Evolutionary conservation across 371 early-diverging fungal genomes (phyloP), one percentile per base, ranked within the genome.

Genomic region (Actinomortierella ambigua): DNA sequence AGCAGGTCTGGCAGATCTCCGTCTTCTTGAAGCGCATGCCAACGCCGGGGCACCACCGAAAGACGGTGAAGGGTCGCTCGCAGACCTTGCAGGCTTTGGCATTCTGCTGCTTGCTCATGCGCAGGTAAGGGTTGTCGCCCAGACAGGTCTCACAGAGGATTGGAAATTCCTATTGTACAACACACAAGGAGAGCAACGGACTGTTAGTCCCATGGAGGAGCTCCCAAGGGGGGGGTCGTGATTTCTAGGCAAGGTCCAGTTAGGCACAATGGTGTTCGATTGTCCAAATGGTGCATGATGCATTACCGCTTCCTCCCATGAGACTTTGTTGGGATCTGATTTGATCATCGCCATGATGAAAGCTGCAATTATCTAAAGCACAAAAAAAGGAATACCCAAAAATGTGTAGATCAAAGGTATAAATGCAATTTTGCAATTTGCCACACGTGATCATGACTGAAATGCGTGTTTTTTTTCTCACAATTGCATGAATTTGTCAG

Each of bases 81-180:
- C 98, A 98, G 56, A 95, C 90, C 69, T 96, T 98, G 88, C 98
- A 98, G 77, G 95, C 97, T 70, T 89, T 90, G 48, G 95, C 97
- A 61, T 83, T 86, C 41, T 76, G 64, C 78, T 95, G 88, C 69
- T 89, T 92, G 15, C 92, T 91, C 99, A 98, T 98, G 60, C 98
- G 93, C 55, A 98, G 90, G 73, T 98, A 98, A 20, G 99, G 98
- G 75, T 98, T 98, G 56, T 91, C 92, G 40, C 99, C 99, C 27
- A 98, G 81, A 76, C 99, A 98, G 29, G 95, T 93, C 76, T 97
- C 98, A 83, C 99, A 98, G 11, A 94, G 83, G 60, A 93, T 92
- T 20, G 94, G 94, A 68, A 90, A 90, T 77, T 89, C 92, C 91
- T 89, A 73, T 3, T 50, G 17, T 28, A 61, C 26, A 20, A 29